Conservation (phyloP, 352 stramenopile species). For the Pythium insidiosum region DNA sequence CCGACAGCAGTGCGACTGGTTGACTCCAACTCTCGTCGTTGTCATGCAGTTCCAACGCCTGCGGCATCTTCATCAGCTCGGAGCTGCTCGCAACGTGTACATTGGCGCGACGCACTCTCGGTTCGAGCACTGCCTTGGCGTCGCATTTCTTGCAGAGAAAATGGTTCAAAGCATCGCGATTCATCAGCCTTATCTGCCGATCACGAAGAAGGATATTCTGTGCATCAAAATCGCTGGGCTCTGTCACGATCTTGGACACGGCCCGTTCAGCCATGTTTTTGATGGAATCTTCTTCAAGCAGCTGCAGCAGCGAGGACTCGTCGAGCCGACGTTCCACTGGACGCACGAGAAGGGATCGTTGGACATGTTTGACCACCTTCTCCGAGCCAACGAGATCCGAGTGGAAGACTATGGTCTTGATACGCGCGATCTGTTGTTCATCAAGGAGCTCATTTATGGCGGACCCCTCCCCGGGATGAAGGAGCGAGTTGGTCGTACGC, state of each 20-base stretch:
- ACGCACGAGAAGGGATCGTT: conserved; percentile 71
- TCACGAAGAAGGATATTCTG: conserved; percentile 61
- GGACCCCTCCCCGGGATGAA: conserved; percentile 32
- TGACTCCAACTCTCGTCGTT: background rate
- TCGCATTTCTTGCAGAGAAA: conserved; percentile 90
- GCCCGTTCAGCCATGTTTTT: conserved; percentile 80
- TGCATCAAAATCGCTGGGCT: conserved; percentile 78
- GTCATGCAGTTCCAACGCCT: conserved; percentile 88
- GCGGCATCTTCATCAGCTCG: conserved; percentile 92
- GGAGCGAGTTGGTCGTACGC: conserved; percentile 27
- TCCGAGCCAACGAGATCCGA: conserved; percentile 44
- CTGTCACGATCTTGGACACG: conserved; percentile 73
- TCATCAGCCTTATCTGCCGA: conserved; percentile 84
- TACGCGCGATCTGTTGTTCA: conserved; percentile 52
- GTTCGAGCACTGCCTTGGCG: conserved; percentile 89
- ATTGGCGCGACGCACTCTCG: conserved; percentile 71
- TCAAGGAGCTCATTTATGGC: conserved; percentile 76
- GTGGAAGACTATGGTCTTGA: conserved; percentile 40
- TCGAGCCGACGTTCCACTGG: conserved; percentile 25
- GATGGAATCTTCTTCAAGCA: conserved; percentile 68
- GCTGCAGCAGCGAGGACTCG: conserved; percentile 16
- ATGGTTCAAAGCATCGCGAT: conserved; percentile 73
- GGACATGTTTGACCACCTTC: conserved; percentile 65
- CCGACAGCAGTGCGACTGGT: background rate
- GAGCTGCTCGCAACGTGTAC: conserved; percentile 86